Percentiles rank a stretch among this genome's conserved stretches.
phyloP scores from a whole-genome alignment of 2,329 filamentous ascomycete genomes.

The Colletotrichum costaricense region DNA sequence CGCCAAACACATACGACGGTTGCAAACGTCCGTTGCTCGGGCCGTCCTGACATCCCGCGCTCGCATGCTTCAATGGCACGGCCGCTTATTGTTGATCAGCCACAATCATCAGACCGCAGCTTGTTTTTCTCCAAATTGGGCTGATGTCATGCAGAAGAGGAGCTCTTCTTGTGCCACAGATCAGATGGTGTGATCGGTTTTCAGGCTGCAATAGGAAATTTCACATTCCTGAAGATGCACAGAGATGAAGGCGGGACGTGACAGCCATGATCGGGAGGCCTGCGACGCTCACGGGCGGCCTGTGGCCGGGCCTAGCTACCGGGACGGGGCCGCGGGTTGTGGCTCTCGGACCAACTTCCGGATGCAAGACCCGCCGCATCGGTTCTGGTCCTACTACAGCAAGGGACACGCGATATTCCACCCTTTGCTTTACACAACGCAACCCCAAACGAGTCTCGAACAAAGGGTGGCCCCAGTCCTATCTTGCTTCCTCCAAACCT shows the following conservation, averaged over 20 bases:
- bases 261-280: not conserved
- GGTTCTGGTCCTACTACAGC: slow-evolving; percentile 13
- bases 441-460: not conserved
- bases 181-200: not conserved
- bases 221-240: not conserved
- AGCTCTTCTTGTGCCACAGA: not conserved
- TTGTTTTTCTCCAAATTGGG: not conserved
- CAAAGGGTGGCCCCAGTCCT: not conserved
- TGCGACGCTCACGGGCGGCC: slow-evolving; percentile 9
- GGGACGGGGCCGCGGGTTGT: slow-evolving; percentile 30
- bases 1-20: slow-evolving; percentile 13
- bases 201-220: slow-evolving; percentile 10
- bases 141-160: not conserved
- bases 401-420: not conserved
- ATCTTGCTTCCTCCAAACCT: not conserved
- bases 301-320: slow-evolving; percentile 9
- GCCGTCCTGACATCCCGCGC: slow-evolving; percentile 26
- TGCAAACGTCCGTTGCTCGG: slow-evolving; percentile 14
- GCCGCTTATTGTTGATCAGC: slow-evolving; percentile 1
- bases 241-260: slow-evolving; percentile 10
- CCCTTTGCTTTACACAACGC: not conserved
- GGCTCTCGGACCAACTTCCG: slow-evolving; percentile 30
- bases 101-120: not conserved
- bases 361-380: slow-evolving; percentile 21
- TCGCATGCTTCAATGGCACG: not conserved